Evolutionary conservation across 805 yeast species (phyloP), one percentile per base, ranked within the genome.

Genomic region (Cyberlindnera sargentensis): DNA sequence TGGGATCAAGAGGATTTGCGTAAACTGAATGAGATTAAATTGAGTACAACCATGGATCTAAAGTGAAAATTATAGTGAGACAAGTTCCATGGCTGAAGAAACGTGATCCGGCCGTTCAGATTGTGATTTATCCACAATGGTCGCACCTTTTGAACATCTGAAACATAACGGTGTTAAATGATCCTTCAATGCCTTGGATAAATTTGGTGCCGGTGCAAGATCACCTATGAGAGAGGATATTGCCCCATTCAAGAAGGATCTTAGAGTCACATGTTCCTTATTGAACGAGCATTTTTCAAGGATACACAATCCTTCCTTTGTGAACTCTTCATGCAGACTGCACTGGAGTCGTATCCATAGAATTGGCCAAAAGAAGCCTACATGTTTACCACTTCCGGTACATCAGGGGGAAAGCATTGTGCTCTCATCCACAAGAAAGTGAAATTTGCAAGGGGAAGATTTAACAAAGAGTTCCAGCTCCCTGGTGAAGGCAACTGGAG

Each of bases 361-460:
- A 49, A 90, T 91, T 57, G 99, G 99, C 0, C 99, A 93, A 62
- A 73, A 71, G 3, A 68, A 72, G 36, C 79, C 99, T 0, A 83
- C 81, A 82, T 84, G 76, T 89, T 91, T 66, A 80, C 84, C 26
- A 83, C 89, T 44, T 77, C 75, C 44, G 80, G 82, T 34, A 80
- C 95, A 0, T 95, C 93, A 11, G 99, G 93, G 93, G 61, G 96
- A 91, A 57, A 82, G 87, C 37, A 85, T 93, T 37, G 76, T 87
- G 30, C 63, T 76, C n/a, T 60, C 84, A 42, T 74, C 88, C 1
- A 78, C 89, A 0, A 71, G 75, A 46, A 79, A 76, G 51, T 66
- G 93, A 37, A 51, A 39, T 15, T 69, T 79, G 4, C 86, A 79
- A 46, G 72, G 82, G 3, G 65, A 74, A 37, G 81, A 81, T 34